Conservation (phyloP, 2,329 filamentous ascomycete species). For the Allantophomopsis cytisporea region DNA sequence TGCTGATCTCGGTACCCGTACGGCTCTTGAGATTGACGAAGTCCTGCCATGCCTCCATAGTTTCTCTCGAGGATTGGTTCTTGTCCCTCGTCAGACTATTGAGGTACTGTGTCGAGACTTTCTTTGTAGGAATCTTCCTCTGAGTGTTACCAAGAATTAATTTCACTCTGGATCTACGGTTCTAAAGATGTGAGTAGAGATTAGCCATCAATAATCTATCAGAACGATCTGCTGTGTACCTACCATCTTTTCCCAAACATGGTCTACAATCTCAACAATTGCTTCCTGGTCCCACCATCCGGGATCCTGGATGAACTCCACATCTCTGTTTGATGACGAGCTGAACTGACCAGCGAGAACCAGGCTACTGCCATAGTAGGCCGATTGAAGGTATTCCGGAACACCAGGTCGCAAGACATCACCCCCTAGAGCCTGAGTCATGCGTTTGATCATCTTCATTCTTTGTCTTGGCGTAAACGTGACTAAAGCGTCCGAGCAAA, state of each 20-base stretch:
- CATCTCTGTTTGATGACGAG: conserved; percentile 96
- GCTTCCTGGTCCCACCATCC: conserved; percentile 97
- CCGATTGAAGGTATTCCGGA: conserved; percentile 82
- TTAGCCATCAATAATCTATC: too few species aligned
- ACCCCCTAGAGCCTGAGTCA: conserved; percentile 85
- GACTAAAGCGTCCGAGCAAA: conserved; percentile 89
- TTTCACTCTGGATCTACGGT: too few species aligned
- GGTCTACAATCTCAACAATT: conserved; percentile 95
- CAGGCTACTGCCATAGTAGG: conserved; percentile 92
- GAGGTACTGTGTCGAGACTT: conserved; percentile 96
- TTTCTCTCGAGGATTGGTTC: conserved; percentile 97
- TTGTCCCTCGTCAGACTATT: conserved; percentile 97
- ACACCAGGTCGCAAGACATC: conserved; percentile 90
- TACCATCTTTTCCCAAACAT: conserved; percentile 94
- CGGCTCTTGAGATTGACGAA: conserved; percentile 99
- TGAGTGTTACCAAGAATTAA: too few species aligned
- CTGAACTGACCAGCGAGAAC: conserved; percentile 97
- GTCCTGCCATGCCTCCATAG: conserved; percentile 96
- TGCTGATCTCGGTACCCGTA: conserved; percentile 94
- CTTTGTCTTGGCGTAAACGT: conserved; percentile 73
- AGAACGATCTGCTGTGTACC: conserved; percentile 12
- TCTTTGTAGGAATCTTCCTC: conserved; percentile 61
- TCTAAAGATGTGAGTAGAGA: too few species aligned
- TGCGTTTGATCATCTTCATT: conserved; percentile 86
- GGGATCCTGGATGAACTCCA: conserved; percentile 91